Evolutionary conservation across 805 yeast species (phyloP).

Genomic region (Wickerhamomyces bisporus): DNA sequence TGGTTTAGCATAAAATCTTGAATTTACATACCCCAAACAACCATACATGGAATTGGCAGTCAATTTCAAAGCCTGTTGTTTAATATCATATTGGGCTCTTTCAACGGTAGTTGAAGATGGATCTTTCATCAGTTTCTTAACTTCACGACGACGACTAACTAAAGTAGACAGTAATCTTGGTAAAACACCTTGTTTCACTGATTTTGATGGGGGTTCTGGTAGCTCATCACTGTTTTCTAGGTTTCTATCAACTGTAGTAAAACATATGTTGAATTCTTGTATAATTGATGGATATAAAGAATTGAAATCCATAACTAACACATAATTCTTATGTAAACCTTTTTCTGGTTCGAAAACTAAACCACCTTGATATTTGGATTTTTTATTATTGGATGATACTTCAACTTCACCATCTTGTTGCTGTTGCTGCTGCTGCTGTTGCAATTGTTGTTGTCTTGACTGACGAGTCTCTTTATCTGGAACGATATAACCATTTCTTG

Average conservation of each 20-base stretch:
- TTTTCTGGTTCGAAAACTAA: conserved; percentile 94
- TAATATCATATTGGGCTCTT: conserved; percentile 83
- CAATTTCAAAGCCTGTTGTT: conserved; percentile 91
- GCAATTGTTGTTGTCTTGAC: conserved; percentile 31
- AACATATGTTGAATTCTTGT: conserved; percentile 95
- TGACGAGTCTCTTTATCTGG: conserved; percentile 71
- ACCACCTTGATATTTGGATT: conserved; percentile 86
- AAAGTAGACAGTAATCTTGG: conserved; percentile 79
- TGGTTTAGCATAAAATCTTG: conserved; percentile 94
- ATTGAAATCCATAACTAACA: conserved; percentile 96
- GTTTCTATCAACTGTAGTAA: conserved; percentile 84
- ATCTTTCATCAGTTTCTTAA: conserved; percentile 76
- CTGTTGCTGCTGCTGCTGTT: conserved; percentile 19
- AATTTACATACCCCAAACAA: conserved; percentile 87
- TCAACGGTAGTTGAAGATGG: conserved; percentile 60
- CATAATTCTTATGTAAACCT: conserved; percentile 84
- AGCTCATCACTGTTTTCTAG: conserved; percentile 50
- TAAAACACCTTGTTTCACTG: conserved; percentile 68
- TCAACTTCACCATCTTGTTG: conserved; percentile 27
- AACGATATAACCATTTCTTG: conserved; percentile 69
- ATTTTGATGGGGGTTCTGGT: conserved; percentile 62
- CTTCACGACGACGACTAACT: conserved; percentile 90
- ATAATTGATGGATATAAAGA: conserved; percentile 95
- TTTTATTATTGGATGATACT: conserved; percentile 48
- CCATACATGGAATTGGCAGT: conserved; percentile 99